These are phyloP conservation scores for Nitzschia sp. DNA, from an alignment of 108 stramenopile species.

Conservation along the genomic window DNA sequence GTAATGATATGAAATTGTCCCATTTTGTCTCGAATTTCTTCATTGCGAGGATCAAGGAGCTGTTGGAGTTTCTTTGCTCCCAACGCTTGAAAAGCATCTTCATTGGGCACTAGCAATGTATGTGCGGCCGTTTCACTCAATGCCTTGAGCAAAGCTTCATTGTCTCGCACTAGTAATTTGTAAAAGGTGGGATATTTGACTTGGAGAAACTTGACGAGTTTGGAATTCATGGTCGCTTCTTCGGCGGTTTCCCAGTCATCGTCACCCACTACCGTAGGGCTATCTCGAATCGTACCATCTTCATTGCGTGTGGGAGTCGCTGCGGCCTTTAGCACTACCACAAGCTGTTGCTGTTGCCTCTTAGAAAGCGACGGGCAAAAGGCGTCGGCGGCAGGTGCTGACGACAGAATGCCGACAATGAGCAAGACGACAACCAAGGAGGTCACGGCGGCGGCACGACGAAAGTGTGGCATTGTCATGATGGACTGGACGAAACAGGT, in stretches of 20 bases:
- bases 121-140: slow-evolving; percentile 13
- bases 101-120: slow-evolving; percentile 80
- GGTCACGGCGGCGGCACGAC: no score
- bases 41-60: slow-evolving; percentile 72
- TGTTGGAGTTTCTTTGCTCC: slow-evolving; percentile 64
- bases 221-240: slow-evolving; percentile 3
- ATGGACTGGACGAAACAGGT: no score
- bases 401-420: no score
- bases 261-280: neutral
- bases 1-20: slow-evolving; percentile 70
- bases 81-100: slow-evolving; percentile 54
- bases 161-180: slow-evolving; percentile 15
- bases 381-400: no score
- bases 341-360: no score
- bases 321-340: no score
- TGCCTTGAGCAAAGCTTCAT: slow-evolving; percentile 35
- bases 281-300: neutral
- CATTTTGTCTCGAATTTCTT: slow-evolving; percentile 71
- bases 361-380: no score
- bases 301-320: neutral
- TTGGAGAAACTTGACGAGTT: slow-evolving; percentile 17
- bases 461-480: no score
- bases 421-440: no score
- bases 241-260: neutral
- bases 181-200: slow-evolving; percentile 36